Evolutionary conservation across 371 early-diverging fungal species (phyloP).

Genomic region (Amoeboaphelidium protococcarum): DNA sequence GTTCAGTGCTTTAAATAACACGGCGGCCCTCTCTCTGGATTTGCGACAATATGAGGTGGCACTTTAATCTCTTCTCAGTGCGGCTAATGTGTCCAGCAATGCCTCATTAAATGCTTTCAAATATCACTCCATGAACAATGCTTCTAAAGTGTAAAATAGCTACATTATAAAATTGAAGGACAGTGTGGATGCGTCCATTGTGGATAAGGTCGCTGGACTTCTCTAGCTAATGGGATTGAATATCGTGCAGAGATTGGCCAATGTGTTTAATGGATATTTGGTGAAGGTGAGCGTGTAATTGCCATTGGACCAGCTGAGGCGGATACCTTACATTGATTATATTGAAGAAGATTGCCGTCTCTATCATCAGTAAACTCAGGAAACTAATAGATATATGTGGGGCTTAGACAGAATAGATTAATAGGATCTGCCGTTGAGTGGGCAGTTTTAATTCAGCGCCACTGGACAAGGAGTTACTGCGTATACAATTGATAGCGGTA

Average conservation of each 20-base stretch:
- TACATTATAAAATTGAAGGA: neutral
- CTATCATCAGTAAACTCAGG: neutral
- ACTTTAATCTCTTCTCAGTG: no score
- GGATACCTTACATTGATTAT: conserved; percentile 1
- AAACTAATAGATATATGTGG: neutral
- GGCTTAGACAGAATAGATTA: neutral
- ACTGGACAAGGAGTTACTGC: conserved; percentile 15
- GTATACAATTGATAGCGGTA: conserved; percentile 21
- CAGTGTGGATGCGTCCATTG: neutral
- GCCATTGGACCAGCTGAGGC: neutral
- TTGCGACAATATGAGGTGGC: no score
- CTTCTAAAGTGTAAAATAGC: neutral
- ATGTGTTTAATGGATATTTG: neutral
- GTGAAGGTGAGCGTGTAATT: neutral
- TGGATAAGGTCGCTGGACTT: neutral
- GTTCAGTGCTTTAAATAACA: no score
- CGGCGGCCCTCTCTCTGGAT: no score
- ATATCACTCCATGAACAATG: no score
- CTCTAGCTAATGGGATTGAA: neutral
- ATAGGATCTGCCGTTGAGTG: neutral
- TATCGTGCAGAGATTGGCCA: neutral
- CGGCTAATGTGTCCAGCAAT: no score
- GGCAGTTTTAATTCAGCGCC: conserved; percentile 1
- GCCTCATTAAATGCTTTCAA: no score
- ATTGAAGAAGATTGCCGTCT: neutral